Evolutionary conservation across 2,329 filamentous ascomycete species (phyloP).

Genomic region (Penicillium sp.): DNA sequence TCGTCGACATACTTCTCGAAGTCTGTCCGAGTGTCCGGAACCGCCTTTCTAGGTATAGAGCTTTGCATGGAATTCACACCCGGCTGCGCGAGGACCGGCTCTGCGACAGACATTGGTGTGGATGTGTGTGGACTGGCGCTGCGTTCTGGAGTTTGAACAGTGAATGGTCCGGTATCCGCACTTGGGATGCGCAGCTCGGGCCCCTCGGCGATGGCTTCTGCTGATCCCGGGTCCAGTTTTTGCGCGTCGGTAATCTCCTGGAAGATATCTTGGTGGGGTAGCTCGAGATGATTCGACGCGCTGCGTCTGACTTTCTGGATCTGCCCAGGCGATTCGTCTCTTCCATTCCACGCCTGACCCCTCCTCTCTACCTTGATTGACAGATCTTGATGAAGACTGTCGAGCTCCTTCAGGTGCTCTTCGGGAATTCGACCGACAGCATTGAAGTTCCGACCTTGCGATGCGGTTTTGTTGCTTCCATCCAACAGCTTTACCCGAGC

Average conservation of each 20-base stretch:
- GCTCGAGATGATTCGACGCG: constrained; percentile 23
- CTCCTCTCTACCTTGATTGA: constrained; percentile 42
- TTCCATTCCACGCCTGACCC: constrained; percentile 39
- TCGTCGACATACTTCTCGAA: constrained; percentile 46
- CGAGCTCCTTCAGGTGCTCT: constrained; percentile 43
- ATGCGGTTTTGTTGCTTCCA: constrained; percentile 32
- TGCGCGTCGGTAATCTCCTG: constrained; percentile 14
- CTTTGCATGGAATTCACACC: constrained; percentile 16
- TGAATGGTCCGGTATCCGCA: constrained; percentile 8
- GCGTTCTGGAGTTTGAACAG: constrained; percentile 11
- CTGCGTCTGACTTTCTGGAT: constrained; percentile 17
- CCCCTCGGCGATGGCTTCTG: constrained; percentile 21
- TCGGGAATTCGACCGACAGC: constrained; percentile 43
- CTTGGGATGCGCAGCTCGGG: constrained; percentile 11
- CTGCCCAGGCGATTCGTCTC: constrained; percentile 14
- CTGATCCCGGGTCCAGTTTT: constrained; percentile 9
- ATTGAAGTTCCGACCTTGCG: constrained; percentile 22
- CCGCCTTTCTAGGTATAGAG: constrained; percentile 11
- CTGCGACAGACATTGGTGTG: constrained; percentile 33
- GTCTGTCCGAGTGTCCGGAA: constrained; percentile 36
- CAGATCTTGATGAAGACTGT: constrained; percentile 39
- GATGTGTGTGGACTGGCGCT: constrained; percentile 10
- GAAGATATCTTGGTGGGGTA: constrained; percentile 19
- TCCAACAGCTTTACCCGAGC: constrained; percentile 46
- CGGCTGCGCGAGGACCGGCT: constrained; percentile 26